Base-by-base conservation (phyloP, 768 basidiomycete genomes). In the Holtermannia corniformis region DNA sequence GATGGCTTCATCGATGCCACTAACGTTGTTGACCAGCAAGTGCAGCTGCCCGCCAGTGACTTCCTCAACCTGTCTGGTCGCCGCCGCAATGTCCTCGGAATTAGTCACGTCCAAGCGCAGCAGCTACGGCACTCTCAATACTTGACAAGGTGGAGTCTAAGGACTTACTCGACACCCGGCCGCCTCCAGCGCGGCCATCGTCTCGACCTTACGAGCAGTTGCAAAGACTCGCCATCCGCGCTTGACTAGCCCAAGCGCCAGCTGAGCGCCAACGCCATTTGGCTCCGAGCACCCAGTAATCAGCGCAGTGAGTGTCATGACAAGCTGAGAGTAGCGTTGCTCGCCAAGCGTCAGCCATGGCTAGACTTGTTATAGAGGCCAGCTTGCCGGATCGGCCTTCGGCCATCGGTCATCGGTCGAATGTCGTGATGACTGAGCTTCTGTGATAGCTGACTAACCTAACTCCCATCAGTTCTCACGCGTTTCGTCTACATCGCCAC, bases 1-100 rank as follows among this genome's bases (percentile, higher is more conserved):
- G n/a, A n/a, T n/a, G n/a, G n/a, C n/a, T n/a, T n/a, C n/a, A n/a
- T 19, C 28, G 45, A 22, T 20, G 4, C 21, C 3, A 48, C 55
- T 21, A n/a, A 56, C 55, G 27, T 56, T 56, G 40, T 56, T 56
- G 50, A 56, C 47, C n/a, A 56, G 43, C 10, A 56, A 19, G 27
- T 56, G 44, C 5, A 56, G 21, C 5, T 45, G 1, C 3, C 55
- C 55, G 24, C 20, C 27, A 1, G 49, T 32, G 10, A 49, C 12
- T 10, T 43, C 37, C 24, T 14, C 12, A 14, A 56, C 44, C 3
- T 1, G 22, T 1, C 41, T 11, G 21, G 42, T 44, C 20, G 50
- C 55, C 4, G 24, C 50, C 20, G n/a, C 3, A 19, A 52, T 41
- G 1, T 43, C 46, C 11, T 51, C 50, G 19, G 12, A 27, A 16